phyloP scores from a whole-genome alignment of 805 yeast genomes.

The Brettanomyces naardenensis region DNA sequence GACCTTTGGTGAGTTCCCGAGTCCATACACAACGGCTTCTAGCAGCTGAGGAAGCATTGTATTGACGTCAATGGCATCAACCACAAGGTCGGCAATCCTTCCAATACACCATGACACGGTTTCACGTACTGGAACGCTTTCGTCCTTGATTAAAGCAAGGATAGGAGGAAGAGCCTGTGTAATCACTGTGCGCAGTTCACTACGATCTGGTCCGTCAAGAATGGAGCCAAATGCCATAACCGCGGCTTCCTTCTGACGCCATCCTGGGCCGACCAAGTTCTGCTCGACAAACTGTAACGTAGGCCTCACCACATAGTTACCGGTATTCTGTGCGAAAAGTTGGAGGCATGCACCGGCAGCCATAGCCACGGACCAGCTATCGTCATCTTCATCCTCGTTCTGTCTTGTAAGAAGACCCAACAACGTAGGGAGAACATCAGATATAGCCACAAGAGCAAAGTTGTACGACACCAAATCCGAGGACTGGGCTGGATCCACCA shows the following conservation, averaged over 20 bases:
- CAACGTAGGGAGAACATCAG: slow-evolving; percentile 82
- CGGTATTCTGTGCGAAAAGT: slow-evolving; percentile 86
- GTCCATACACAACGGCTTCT: slow-evolving; percentile 68
- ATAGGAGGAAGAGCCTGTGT: slow-evolving; percentile 81
- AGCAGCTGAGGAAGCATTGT: slow-evolving; percentile 64
- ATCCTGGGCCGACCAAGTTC: slow-evolving; percentile 50
- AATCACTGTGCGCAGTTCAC: slow-evolving; percentile 57
- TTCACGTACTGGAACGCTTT: slow-evolving; percentile 79
- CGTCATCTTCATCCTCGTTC: slow-evolving; percentile 90
- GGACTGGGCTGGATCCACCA: slow-evolving; percentile 34
- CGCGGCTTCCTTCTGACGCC: slow-evolving; percentile 95
- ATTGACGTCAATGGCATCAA: slow-evolving; percentile 64
- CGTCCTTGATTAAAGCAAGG: slow-evolving; percentile 64
- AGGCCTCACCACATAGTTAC: slow-evolving; percentile 77
- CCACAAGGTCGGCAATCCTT: slow-evolving; percentile 81
- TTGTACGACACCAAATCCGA: slow-evolving; percentile 50
- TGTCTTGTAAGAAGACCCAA: slow-evolving; percentile 75
- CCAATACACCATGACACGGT: slow-evolving; percentile 99
- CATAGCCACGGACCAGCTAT: slow-evolving; percentile 97
- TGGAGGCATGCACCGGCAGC: slow-evolving; percentile 98
- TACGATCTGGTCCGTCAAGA: slow-evolving; percentile 85
- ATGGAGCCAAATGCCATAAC: slow-evolving; percentile 99
- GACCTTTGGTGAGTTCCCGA: slow-evolving; percentile 86
- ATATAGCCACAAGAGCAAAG: slow-evolving; percentile 78
- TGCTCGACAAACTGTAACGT: slow-evolving; percentile 77